Base-by-base conservation (phyloP, 2,329 filamentous ascomycete species). In the Clonostachys rhizophaga region DNA sequence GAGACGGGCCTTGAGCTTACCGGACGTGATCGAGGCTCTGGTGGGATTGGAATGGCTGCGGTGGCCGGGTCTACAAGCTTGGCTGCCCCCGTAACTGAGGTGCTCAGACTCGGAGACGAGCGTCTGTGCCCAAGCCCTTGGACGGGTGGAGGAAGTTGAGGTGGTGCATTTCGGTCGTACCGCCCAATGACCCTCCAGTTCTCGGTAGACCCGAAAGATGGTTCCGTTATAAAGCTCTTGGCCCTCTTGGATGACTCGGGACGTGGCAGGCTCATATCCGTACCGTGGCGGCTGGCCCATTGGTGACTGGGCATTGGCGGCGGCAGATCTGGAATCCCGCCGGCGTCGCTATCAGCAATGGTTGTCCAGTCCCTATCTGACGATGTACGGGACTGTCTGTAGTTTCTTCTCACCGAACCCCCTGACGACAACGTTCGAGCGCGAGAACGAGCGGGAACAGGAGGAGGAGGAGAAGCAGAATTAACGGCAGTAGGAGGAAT, bases 171-270 rank as follows among this genome's bases (percentile, higher is more conserved):
- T 8, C 24, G 24, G 24, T 30, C 24, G 24, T 30, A 30, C 8
- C 24, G 24, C 24, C 50, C 51, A n/a, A 64, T 54, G 8, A 52
- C 46, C 13, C 48, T 40, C 66, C 66, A 69, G 46, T 69, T 69
- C 51, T 69, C 66, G 4, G 55, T 47, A 3, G 66, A 66, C 7
- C 56, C 62, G 49, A 68, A 68, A 1, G 66, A 68, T 0, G 57
- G 47, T 5, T 64, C 61, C 6, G 55, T 60, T 6, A 49, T 47
- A 42, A 61, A 39, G 39, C 57, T 61, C 46, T 52, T 55, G 14
- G 17, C 14, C 14, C 36, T 18, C 14, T 18, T 39, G 17, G 14
- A 43, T 1, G 47, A 46, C 2, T 46, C 40, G 12, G 35, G 40
- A 3, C 34, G 39, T 9, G 34, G 10, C 39, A n/a, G 20, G 17